Evolutionary conservation across 1,139 yeast species (phyloP), one percentile per base, ranked within the genome.

Genomic region (Suhomyces taliae): DNA sequence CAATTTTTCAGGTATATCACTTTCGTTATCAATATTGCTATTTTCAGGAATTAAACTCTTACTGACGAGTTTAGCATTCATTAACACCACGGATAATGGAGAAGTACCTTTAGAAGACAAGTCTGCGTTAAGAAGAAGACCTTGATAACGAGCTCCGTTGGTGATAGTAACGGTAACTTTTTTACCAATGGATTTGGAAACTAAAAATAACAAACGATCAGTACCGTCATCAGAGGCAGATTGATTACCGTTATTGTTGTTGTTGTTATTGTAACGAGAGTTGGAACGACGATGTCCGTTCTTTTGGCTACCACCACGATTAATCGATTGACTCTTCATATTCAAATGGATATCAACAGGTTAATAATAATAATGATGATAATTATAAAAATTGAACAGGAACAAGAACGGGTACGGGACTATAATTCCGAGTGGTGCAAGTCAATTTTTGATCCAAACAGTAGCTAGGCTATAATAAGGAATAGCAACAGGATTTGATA

Each of bases 111-210:
- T 45, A 19, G 60, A 37, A 7, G 64, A 53, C 37, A 64, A 45
- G 45, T 65, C 67, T 5, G 66, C 67, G 34, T 60, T 71, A 31
- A 70, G 66, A 51, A 88, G 67, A 11, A 81, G 61, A n/a, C 96
- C 96, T 36, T 71, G 67, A 57, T 81, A 78, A 36, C 78, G 69
- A 5, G 79, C 74, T 8, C 93, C 95, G 1, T 87, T 76, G 26
- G 81, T 67, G 3, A 84, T 81, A 3, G 90, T 82, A 11, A 82
- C 85, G 19, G 72, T 71, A 26, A 81, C 81, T 32, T 67, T 68
- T 36, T 77, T 72, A 12, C 95, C 90, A 40, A 81, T 62, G 19
- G 88, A 70, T 54, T 79, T 79, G 41, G 79, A 72, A 32, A 82
- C 64, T 50, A 83, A 62, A 54, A 62, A 79, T 37, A 74, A 62